Percentiles rank a stretch among this genome's conserved stretches.
Conservation (phyloP, 768 basidiomycete genomes). For the Gloeophyllum trabeum region DNA sequence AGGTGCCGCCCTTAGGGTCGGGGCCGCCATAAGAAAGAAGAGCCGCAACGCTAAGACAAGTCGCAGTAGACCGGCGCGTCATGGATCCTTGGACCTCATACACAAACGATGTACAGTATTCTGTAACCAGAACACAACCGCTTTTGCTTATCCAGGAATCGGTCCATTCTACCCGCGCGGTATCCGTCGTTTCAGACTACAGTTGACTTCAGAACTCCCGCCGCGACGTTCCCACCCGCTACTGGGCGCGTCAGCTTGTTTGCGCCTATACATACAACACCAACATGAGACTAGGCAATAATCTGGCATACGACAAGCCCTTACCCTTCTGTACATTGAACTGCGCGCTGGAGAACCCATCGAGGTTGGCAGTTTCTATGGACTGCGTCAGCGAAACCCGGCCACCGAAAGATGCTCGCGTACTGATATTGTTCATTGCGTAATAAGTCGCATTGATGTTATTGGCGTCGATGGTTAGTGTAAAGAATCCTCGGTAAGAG, state of each 20-base stretch:
- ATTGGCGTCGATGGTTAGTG: slow-evolving; percentile 33
- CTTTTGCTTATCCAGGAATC: too few relatives aligned
- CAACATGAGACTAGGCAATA: not conserved
- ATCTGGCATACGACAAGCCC: slow-evolving; percentile 1
- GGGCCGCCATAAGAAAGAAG: too few relatives aligned
- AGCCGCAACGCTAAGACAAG: too few relatives aligned
- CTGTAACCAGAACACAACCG: too few relatives aligned
- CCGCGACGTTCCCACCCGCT: slow-evolving; percentile 31
- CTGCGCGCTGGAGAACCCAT: slow-evolving; percentile 31
- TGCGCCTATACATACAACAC: slow-evolving; percentile 19
- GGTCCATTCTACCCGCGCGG: too few relatives aligned
- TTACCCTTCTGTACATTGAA: slow-evolving; percentile 24
- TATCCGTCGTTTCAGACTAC: too few relatives aligned
- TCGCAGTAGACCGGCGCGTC: too few relatives aligned
- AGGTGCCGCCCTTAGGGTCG: too few relatives aligned
- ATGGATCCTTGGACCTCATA: too few relatives aligned
- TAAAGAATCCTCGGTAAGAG: slow-evolving; percentile 48
- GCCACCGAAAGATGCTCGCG: too few relatives aligned
- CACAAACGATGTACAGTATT: too few relatives aligned
- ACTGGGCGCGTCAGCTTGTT: slow-evolving; percentile 39
- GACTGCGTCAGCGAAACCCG: not conserved
- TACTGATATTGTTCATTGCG: slow-evolving; percentile 37
- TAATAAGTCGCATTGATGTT: slow-evolving; percentile 40
- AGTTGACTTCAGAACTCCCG: slow-evolving; percentile 30
- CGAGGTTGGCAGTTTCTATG: slow-evolving; percentile 28